Percentiles rank a stretch among this genome's conserved stretches.
Evolutionary conservation across 2,329 filamentous ascomycete species (phyloP).

Genomic region (Penicillium sp.): DNA sequence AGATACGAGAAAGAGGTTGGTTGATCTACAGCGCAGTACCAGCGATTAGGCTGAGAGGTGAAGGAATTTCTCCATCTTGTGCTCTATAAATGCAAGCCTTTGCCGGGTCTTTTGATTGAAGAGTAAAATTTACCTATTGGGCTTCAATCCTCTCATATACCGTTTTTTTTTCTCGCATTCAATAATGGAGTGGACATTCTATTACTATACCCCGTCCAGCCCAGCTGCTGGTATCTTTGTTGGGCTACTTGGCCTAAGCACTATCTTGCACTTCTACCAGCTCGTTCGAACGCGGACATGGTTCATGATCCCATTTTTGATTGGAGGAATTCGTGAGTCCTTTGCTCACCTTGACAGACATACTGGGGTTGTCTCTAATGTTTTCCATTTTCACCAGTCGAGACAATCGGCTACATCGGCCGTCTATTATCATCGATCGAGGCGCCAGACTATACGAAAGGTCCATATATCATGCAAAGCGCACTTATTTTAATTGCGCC

Average conservation of each 20-base stretch:
- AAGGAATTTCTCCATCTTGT: not conserved
- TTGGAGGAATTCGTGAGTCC: constrained; percentile 39
- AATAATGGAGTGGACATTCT: constrained; percentile 20
- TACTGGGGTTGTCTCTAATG: not conserved
- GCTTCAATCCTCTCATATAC: not conserved
- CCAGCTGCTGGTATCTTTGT: constrained; percentile 27
- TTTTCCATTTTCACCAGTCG: constrained; percentile 39
- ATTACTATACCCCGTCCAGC: constrained; percentile 26
- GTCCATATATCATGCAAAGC: constrained; percentile 31
- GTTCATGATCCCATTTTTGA: constrained; percentile 31
- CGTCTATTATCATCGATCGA: constrained; percentile 47
- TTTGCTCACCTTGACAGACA: not conserved
- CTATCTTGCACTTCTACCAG: constrained; percentile 27
- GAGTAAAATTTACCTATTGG: not conserved
- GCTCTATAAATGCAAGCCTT: not conserved
- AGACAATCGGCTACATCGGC: constrained; percentile 54
- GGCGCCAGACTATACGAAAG: constrained; percentile 26
- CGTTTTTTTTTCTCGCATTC: not conserved
- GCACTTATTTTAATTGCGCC: constrained; percentile 31
- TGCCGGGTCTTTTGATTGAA: not conserved
- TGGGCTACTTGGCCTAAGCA: constrained; percentile 24
- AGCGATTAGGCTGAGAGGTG: not conserved
- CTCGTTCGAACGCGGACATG: constrained; percentile 27
- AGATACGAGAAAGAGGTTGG: not conserved
- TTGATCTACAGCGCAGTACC: not conserved